phyloP scores from a whole-genome alignment of 139 green algal species.

The Nannochloris sp. region DNA sequence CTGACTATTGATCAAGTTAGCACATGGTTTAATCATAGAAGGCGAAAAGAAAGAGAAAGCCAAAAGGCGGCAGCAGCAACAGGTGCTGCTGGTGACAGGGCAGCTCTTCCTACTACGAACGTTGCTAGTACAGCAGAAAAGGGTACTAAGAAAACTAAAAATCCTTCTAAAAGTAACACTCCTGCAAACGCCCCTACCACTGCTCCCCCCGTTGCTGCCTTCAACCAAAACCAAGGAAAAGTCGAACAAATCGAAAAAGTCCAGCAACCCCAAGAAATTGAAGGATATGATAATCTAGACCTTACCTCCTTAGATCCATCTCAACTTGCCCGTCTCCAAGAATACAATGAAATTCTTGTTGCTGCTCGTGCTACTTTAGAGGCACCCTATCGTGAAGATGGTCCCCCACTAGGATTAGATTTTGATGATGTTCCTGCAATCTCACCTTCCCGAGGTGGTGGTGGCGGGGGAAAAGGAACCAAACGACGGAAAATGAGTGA shows the following conservation, averaged over 20 bases:
- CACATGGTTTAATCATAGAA: conserved; percentile 61
- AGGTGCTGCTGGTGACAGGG: neutral
- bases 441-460: neutral
- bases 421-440: conserved; percentile 41
- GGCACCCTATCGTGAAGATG: conserved; percentile 50
- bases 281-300: conserved; percentile 8
- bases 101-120: no score
- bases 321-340: neutral
- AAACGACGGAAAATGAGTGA: neutral
- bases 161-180: no score
- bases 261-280: neutral
- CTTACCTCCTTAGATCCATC: neutral
- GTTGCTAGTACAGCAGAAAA: no score
- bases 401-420: conserved; percentile 50
- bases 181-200: no score
- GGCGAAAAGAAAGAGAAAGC: conserved; percentile 43
- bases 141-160: no score
- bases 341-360: conserved; percentile 33
- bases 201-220: no score
- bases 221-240: no score
- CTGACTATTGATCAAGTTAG: conserved; percentile 65
- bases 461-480: no score
- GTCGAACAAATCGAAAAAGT: no score
- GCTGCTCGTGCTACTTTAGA: conserved; percentile 42
- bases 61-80: neutral